Evolutionary conservation across 2,329 filamentous ascomycete genomes (phyloP).

Genomic region (Fusarium sp.): DNA sequence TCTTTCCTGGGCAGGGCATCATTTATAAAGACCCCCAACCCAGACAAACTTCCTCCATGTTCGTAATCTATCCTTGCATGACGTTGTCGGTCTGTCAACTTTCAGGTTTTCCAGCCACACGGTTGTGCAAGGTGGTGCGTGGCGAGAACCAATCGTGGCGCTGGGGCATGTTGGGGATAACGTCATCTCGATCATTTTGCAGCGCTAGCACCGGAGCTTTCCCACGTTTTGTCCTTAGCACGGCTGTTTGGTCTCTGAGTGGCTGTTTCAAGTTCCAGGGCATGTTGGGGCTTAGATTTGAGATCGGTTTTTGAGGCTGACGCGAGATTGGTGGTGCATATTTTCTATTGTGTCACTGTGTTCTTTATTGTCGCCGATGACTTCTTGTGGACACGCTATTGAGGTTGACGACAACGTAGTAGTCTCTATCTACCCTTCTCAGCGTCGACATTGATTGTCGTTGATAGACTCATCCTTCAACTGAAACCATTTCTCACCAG

Average conservation of each 20-base stretch:
- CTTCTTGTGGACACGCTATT: neutral
- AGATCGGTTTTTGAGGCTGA: neutral
- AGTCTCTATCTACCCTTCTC: neutral
- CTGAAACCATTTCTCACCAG: constrained; percentile 10
- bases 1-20: neutral
- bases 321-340: neutral
- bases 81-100: constrained; percentile 34
- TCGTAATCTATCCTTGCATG: constrained; percentile 14
- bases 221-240: constrained; percentile 23
- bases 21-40: constrained; percentile 2
- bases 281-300: neutral
- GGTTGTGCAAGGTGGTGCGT: constrained; percentile 12
- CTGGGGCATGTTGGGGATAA: constrained; percentile 16
- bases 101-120: constrained; percentile 45
- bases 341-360: neutral
- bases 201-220: constrained; percentile 28
- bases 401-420: neutral
- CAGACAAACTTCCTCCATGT: neutral
- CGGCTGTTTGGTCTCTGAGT: neutral
- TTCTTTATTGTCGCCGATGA: neutral
- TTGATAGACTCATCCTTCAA: constrained; percentile 18
- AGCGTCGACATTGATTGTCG: constrained; percentile 12
- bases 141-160: constrained; percentile 33
- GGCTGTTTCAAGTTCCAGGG: neutral
- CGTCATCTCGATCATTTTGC: constrained; percentile 31